Base-by-base conservation (phyloP, 805 yeast genomes). In the Saccharomyces kudriavzevii region DNA sequence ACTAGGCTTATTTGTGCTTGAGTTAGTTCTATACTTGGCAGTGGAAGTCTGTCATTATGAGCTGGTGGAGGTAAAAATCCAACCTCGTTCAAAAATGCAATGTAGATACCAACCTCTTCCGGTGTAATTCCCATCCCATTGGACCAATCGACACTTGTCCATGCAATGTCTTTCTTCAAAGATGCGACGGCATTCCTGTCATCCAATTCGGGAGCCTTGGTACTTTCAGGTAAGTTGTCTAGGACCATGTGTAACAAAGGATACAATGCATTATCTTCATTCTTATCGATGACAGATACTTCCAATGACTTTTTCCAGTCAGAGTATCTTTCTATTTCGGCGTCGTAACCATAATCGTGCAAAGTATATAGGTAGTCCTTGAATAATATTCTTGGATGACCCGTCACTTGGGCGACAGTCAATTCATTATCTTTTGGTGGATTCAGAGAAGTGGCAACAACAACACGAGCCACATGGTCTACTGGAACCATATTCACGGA, bases 401-500 rank as follows among this genome's bases (percentile, higher is more conserved):
- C 95, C 5, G 98, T 94, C n/a, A 94, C 97, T 47, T 94, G 99
- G 1, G 89, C 90, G 45, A 95, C 99, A 0, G 84, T 73, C 46
- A 83, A 71, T 49, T 73, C 76, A 14, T 74, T 74, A 1, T 62
- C 62, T 24, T 70, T 61, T 25, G 94, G 87, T 27, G 96, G 92
- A 63, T 82, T 81, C 57, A 94, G 76, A 0, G 96, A 85, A 27
- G 94, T 74, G 1, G 98, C 89, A 50, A 84, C 88, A 26, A 85
- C 87, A 25, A 90, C 88, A 48, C 96, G 80, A 1, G 99, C 98
- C 59, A 94, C 99, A 65, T 94, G 99, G 63, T 95, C 97, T 47
- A 94, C 99, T 2, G 99, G 99, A 24, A 89, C 97, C 87, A 91
- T 89, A 71, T 94, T 94, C 40, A 92, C 96, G 48, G 84, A 81